Base-by-base conservation (phyloP, 2,329 filamentous ascomycete genomes). In the Trichoderma gracile region DNA sequence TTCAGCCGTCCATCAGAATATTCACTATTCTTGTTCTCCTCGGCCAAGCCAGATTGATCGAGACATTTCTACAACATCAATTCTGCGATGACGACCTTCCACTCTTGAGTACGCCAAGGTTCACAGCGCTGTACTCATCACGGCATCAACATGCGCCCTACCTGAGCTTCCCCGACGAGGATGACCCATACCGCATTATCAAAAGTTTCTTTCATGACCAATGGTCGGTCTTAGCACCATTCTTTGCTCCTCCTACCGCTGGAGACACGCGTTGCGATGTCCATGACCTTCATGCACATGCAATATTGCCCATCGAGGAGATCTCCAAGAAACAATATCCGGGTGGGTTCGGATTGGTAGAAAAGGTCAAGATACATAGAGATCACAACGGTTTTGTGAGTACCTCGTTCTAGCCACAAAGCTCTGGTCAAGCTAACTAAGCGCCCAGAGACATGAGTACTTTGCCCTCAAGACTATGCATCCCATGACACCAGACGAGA, bases 391-490 rank as follows among this genome's bases (percentile, higher is more conserved):
- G 7, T 1, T 49, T 59, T 19, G 56, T 59, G 19, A 59, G 56
- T 40, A 47, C 2, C 23, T 6, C n/a, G 0, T 21, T 2, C 9
- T 17, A 19, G 15, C 4, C 19, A 4, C 17, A 5, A 17, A 45
- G 3, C 53, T 5, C 2, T 15, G 46, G 5, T n/a, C 27, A 9
- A 12, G 19, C 27, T 58, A 40, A 58, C 8, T 9, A 47, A 10
- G 10, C 2, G 3, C 19, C 3, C 43, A 49, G 43, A 27, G 14
- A 4, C 43, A 58, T 15, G 6, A 46, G 9, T 38, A 14, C 2
- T 58, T 58, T 40, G 56, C 56, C 7, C 30, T 58, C 1, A 58
- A 58, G n/a, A 58, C 56, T 27, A 40, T 58, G 27, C 55, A 58
- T 40, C 43, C 27, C 5, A 23, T 38, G 43, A 40, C 17, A 21